A percentile compares a stretch with the other conserved stretches of the same genome.
Evolutionary conservation across 495 filamentous ascomycete genomes (phyloP).

Genomic region (Geopyxis carbonaria): DNA sequence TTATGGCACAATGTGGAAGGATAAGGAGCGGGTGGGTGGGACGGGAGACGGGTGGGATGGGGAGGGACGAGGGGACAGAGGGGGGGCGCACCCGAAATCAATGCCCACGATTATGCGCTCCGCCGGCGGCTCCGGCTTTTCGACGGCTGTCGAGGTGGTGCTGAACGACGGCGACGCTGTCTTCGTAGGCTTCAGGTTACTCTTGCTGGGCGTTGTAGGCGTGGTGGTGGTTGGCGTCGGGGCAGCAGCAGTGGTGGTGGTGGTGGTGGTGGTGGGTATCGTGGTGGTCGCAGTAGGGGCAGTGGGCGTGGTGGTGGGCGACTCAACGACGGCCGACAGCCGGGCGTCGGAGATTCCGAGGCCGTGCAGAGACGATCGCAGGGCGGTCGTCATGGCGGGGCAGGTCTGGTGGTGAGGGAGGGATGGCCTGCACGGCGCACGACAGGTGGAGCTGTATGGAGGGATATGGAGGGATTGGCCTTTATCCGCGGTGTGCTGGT

Average conservation of each 20-base stretch:
- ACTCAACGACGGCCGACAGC: no score
- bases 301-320: not conserved
- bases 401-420: no score
- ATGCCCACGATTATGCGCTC: constrained; percentile 25
- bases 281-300: no score
- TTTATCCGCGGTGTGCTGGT: no score
- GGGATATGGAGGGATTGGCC: no score
- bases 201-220: not conserved
- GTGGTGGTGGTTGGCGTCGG: constrained; percentile 2
- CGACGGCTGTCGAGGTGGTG: not conserved
- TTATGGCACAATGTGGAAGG: not conserved
- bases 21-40: not conserved
- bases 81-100: constrained; percentile 19
- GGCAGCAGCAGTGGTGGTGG: not conserved
- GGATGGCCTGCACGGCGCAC: no score
- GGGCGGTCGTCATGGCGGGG: constrained; percentile 17
- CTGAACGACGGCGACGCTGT: not conserved
- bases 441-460: no score
- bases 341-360: constrained; percentile 10
- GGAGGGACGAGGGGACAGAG: not conserved
- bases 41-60: not conserved
- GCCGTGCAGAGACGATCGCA: constrained; percentile 15
- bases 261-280: no score
- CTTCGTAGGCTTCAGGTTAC: no score
- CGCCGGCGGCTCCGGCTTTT: not conserved